Evolutionary conservation across 2,329 filamentous ascomycete genomes (phyloP).

Genomic region (Zasmidium citrigriseum): DNA sequence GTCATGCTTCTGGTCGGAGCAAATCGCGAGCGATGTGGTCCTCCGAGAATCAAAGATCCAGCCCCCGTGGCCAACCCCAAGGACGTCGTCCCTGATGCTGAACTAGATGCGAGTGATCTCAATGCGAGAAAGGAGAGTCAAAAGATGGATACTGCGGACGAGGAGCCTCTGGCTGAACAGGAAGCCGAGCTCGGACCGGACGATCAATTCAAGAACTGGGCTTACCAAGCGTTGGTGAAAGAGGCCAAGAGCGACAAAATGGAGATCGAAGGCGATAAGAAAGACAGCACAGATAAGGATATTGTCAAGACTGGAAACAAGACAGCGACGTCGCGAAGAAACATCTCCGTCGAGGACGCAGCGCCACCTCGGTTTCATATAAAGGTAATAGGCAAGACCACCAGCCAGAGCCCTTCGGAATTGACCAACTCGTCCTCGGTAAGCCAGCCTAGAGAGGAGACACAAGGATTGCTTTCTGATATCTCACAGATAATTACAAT

Average conservation of each 20-base stretch:
- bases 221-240: neutral
- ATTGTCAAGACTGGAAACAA: no score
- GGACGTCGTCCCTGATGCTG: no score
- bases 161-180: neutral
- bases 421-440: neutral
- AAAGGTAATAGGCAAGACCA: no score
- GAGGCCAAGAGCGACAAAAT: neutral
- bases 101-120: no score
- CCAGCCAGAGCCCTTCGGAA: neutral
- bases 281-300: neutral
- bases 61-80: no score
- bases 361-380: no score
- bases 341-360: no score
- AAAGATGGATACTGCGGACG: slow-evolving; percentile 3
- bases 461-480: neutral
- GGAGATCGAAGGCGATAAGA: neutral
- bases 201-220: neutral
- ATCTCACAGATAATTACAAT: slow-evolving; percentile 1
- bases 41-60: no score
- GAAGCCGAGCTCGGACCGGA: neutral
- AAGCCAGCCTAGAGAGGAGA: neutral
- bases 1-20: no score
- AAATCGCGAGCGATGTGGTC: no score
- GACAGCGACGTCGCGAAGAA: neutral
- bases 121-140: no score